Conservation (phyloP, 352 stramenopile genomes). For the Globisporangium echinulatum region DNA sequence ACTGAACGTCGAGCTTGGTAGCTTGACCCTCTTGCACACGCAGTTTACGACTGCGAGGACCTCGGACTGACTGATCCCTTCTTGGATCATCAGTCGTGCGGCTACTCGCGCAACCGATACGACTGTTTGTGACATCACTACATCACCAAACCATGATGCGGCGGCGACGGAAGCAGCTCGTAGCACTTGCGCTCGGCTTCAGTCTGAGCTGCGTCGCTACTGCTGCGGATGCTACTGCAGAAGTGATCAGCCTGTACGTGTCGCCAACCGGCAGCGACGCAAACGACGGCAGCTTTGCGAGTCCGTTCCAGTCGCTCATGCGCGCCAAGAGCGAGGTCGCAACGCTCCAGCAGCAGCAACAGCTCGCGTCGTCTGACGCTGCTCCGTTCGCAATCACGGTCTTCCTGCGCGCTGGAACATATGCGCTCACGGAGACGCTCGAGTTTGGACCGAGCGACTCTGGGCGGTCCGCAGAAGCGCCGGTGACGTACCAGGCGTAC, state of each 20-base stretch:
- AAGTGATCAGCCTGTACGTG: constrained; percentile 32
- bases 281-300: constrained; percentile 35
- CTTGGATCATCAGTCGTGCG: no score
- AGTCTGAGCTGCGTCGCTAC: not conserved
- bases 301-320: constrained; percentile 46
- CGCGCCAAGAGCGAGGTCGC: constrained; percentile 37
- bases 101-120: no score
- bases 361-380: not conserved
- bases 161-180: not conserved
- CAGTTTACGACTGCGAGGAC: no score
- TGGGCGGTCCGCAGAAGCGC: constrained; percentile 16
- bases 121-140: no score
- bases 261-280: constrained; percentile 36
- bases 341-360: constrained; percentile 21
- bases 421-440: constrained; percentile 44
- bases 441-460: constrained; percentile 45
- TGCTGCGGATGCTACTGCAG: not conserved
- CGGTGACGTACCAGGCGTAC: constrained; percentile 66
- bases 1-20: no score
- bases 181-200: not conserved
- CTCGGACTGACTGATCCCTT: no score
- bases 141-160: no score
- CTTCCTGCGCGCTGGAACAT: constrained; percentile 44
- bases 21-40: no score
- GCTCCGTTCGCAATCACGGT: constrained; percentile 37